A percentile compares a stretch with the other conserved stretches of the same genome.
These are phyloP conservation scores for Fusarium clavum DNA, from an alignment of 2,329 filamentous ascomycete genomes.

Conservation along the genomic window DNA sequence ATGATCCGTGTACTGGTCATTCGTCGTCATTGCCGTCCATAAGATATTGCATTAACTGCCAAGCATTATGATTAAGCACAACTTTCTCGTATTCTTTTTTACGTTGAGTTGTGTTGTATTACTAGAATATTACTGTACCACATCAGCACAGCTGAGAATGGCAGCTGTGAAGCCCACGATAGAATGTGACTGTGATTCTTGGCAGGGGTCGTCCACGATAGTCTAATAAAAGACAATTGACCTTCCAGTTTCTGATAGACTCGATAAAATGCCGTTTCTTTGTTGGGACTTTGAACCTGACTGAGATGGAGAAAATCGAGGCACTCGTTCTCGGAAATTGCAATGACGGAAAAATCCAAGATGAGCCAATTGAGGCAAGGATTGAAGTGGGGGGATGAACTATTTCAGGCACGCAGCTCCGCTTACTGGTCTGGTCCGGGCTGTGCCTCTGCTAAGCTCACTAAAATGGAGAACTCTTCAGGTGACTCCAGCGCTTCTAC, in stretches of 20 bases:
- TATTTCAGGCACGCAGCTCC: slow-evolving; percentile 35
- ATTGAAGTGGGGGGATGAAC: background rate
- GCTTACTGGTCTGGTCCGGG: slow-evolving; percentile 19
- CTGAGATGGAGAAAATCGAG: slow-evolving; percentile 6
- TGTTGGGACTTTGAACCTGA: background rate
- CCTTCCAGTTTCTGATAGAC: slow-evolving; percentile 24
- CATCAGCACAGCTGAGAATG: background rate
- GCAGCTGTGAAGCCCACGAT: background rate
- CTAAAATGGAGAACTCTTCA: background rate
- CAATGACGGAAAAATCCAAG: slow-evolving; percentile 34
- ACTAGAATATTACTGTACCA: slow-evolving; percentile 1
- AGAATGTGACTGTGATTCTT: slow-evolving; percentile 6
- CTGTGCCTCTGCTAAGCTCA: slow-evolving; percentile 9
- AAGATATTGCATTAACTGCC: slow-evolving; percentile 8
- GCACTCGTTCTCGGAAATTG: slow-evolving; percentile 40
- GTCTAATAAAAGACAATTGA: slow-evolving; percentile 3
- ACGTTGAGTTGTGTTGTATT: slow-evolving; percentile 17
- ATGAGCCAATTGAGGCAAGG: slow-evolving; percentile 23
- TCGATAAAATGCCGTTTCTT: slow-evolving; percentile 5
- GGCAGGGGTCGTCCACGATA: slow-evolving; percentile 12
- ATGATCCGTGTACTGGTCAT: slow-evolving; percentile 17
- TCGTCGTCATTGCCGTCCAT: slow-evolving; percentile 26
- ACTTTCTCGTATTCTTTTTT: slow-evolving; percentile 23
- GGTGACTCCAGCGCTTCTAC: background rate
- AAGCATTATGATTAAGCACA: background rate